A percentile compares a stretch with the other conserved stretches of the same genome.
Conservation (phyloP, 257 asterid species). For the Rauvolfia tetraphylla region DNA sequence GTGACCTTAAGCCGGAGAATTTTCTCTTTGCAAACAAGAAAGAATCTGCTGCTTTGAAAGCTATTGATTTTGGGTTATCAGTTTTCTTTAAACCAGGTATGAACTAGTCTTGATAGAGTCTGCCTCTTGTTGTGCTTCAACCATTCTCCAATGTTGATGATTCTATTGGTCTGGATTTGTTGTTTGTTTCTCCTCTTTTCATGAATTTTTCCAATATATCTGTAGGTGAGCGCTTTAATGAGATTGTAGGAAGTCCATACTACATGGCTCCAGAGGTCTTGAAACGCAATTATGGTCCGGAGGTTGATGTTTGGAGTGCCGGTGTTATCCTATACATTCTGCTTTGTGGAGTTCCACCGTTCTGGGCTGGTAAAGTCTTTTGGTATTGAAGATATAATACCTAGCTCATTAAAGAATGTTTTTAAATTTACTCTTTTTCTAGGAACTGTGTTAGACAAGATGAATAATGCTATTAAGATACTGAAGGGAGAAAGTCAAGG, state of each 20-base stretch:
- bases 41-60: conserved; percentile 58
- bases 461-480: neutral
- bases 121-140: neutral
- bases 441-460: neutral
- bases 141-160: neutral
- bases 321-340: conserved; percentile 69
- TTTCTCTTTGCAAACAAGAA: conserved; percentile 55
- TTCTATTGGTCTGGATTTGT: neutral
- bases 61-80: conserved; percentile 67
- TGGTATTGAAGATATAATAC: neutral
- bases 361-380: conserved; percentile 63
- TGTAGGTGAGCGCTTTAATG: conserved; percentile 14
- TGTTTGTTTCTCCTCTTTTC: neutral
- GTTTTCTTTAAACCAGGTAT: conserved; percentile 69
- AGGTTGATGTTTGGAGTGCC: conserved; percentile 74
- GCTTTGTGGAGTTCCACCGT: conserved; percentile 77
- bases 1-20: conserved; percentile 68
- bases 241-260: conserved; percentile 22
- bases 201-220: neutral
- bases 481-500: neutral
- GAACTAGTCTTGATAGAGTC: neutral
- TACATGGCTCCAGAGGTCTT: conserved; percentile 42
- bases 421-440: neutral
- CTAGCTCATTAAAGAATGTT: neutral
- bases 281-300: conserved; percentile 67